Evolutionary conservation across 768 basidiomycete species (phyloP).

Genomic region (Ramaria rubella): DNA sequence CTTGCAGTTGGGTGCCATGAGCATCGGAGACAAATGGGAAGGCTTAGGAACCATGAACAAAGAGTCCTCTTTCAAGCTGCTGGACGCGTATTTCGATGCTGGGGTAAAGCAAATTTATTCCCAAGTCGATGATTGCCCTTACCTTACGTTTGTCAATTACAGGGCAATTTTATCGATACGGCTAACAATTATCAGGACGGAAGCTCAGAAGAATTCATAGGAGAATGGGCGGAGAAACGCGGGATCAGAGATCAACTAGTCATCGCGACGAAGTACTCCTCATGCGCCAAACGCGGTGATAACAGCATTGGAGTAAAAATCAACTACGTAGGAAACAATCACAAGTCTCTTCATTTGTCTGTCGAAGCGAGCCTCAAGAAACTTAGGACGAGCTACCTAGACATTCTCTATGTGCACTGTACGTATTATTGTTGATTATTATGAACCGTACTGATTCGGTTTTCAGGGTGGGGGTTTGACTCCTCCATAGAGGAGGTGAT

Average conservation of each 20-base stretch:
- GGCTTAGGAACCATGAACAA: conserved; percentile 17
- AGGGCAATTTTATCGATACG: conserved; percentile 26
- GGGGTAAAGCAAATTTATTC: conserved; percentile 13
- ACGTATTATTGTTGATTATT: conserved; percentile 1
- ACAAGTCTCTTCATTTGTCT: conserved; percentile 22
- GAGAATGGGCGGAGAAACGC: conserved; percentile 40
- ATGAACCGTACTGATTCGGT: conserved; percentile 22
- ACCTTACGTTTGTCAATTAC: not conserved
- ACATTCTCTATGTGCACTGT: conserved; percentile 23
- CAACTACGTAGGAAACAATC: conserved; percentile 28
- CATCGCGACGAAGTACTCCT: conserved; percentile 37
- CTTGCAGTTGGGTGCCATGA: conserved; percentile 21
- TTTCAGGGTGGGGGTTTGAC: conserved; percentile 33
- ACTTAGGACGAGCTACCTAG: conserved; percentile 22
- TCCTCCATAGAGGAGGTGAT: conserved; percentile 40
- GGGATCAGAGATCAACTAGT: conserved; percentile 40
- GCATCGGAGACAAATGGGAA: conserved; percentile 20
- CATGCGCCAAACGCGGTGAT: conserved; percentile 24
- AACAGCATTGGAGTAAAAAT: conserved; percentile 10
- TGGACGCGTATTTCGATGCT: conserved; percentile 24
- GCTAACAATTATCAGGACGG: conserved; percentile 27
- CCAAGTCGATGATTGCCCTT: not conserved
- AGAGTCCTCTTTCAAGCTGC: conserved; percentile 20
- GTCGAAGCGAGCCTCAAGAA: conserved; percentile 17
- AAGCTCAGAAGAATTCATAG: conserved; percentile 38